These are phyloP conservation scores for Botrytis elliptica DNA, from an alignment of 2,329 filamentous ascomycete genomes.

Conservation along the genomic window DNA sequence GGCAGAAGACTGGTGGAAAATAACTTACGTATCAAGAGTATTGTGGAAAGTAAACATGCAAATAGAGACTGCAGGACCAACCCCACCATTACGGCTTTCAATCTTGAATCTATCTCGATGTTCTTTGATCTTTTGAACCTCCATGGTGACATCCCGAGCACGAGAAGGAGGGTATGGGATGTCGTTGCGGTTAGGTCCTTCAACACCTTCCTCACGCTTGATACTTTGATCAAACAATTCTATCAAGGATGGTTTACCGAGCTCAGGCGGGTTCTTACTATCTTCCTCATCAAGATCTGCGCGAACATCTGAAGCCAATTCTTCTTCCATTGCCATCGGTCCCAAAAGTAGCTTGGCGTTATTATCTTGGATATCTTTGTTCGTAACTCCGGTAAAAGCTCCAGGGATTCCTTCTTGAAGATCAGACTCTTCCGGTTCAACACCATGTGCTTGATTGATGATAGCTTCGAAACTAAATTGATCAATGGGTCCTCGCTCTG, in stretches of 20 bases:
- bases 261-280: slow-evolving; percentile 65
- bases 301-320: slow-evolving; percentile 80
- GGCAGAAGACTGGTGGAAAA: slow-evolving; percentile 21
- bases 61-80: slow-evolving; percentile 79
- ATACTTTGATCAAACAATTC: slow-evolving; percentile 86
- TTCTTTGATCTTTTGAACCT: slow-evolving; percentile 91
- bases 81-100: slow-evolving; percentile 76
- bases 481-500: slow-evolving; percentile 61
- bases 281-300: slow-evolving; percentile 87
- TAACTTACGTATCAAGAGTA: slow-evolving; percentile 75
- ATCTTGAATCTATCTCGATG: slow-evolving; percentile 90
- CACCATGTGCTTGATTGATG: slow-evolving; percentile 55
- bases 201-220: slow-evolving; percentile 85
- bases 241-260: slow-evolving; percentile 71
- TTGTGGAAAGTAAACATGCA: slow-evolving; percentile 99
- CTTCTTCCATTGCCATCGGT: slow-evolving; percentile 76
- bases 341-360: slow-evolving; percentile 69
- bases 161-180: slow-evolving; percentile 85
- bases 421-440: slow-evolving; percentile 59
- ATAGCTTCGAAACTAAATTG: slow-evolving; percentile 63
- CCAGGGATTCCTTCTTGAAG: slow-evolving; percentile 64
- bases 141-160: slow-evolving; percentile 86
- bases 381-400: slow-evolving; percentile 58
- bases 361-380: slow-evolving; percentile 59
- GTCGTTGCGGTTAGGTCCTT: slow-evolving; percentile 74